Base-by-base conservation (phyloP, 805 yeast genomes). In the Candida chauliodis region DNA sequence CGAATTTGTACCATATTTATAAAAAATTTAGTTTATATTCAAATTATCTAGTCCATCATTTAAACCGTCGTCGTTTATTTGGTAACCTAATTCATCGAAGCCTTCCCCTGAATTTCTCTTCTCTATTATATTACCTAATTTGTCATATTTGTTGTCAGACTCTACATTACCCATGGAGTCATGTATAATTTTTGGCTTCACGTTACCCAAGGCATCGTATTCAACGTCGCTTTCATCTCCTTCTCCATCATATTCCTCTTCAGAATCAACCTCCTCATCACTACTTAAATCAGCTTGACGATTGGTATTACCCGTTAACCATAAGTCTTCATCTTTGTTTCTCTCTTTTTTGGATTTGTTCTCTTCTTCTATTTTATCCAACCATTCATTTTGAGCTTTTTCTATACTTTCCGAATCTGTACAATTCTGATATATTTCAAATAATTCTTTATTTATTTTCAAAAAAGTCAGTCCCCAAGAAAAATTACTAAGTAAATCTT, bases 401-500 rank as follows among this genome's bases (percentile, higher is more conserved):
- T 72, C 66, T 1, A 93, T 79, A 5, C 90, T 81, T 2, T 74
- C 88, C 1, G 84, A 73, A 51, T 91, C 96, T 0, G 91, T 79
- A 60, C 98, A 91, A 28, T 73, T 56, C 37, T 81, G 82, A 51
- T 93, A 93, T 5, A 82, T 58, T 35, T 78, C 83, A 11, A 93
- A 50, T 8, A 93, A 63, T 44, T 88, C 96, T 46, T 76, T 75
- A 56, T 93, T 93, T 39, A 93, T 78, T 37, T 83, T 80, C 50
- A 93, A 61, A 51, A 93, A 93, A 0, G 85, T 81, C n/a, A 77
- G 75, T 2, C 99, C 99, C 96, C 97, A 93, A 1, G 95, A 81
- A 53, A 93, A 93, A 53, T 90, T 79, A 34, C 78, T 71, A 45
- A 93, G 61, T 13, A 91, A 70, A 43, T 76, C 73, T 15, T 72